A percentile compares a stretch with the other conserved stretches of the same genome.
Conservation (phyloP, 495 filamentous ascomycete genomes). For the Penicillium turbatum region DNA sequence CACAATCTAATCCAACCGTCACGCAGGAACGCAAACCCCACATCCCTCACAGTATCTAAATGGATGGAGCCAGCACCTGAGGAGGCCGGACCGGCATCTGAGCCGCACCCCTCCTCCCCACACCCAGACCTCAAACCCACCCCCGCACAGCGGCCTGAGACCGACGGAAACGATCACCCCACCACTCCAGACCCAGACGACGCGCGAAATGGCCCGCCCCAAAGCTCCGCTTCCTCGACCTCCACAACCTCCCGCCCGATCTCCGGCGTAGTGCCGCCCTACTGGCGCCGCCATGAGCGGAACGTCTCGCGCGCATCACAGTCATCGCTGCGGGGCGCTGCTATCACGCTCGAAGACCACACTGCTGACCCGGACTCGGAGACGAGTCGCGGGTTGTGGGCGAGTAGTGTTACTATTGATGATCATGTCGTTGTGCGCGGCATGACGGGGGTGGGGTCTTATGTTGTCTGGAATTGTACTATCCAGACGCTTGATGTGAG, state of each 20-base stretch:
- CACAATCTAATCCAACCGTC: not conserved
- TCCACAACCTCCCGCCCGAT: constrained; percentile 27
- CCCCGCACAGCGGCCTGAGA: constrained; percentile 6
- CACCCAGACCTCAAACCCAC: not conserved
- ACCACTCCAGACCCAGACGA: not conserved
- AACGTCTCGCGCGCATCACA: constrained; percentile 42
- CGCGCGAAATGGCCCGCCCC: constrained; percentile 1
- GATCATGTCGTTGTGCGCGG: constrained; percentile 63
- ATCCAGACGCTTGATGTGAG: constrained; percentile 67
- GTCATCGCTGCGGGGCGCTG: constrained; percentile 37
- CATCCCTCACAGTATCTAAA: constrained; percentile 26
- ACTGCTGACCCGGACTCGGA: constrained; percentile 58
- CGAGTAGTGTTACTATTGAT: constrained; percentile 59
- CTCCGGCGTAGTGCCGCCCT: constrained; percentile 46
- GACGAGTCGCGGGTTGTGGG: constrained; percentile 62
- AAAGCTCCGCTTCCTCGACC: constrained; percentile 7
- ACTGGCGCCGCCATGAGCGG: constrained; percentile 48
- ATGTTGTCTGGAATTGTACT: constrained; percentile 71
- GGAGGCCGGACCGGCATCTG: constrained; percentile 36
- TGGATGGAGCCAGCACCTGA: constrained; percentile 50
- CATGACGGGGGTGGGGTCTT: constrained; percentile 60
- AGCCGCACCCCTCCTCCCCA: constrained; percentile 24
- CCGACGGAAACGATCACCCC: constrained; percentile 3
- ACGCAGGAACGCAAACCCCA: not conserved
- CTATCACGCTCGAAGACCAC: constrained; percentile 67